Evolutionary conservation across 345 rosid species (phyloP).

Genomic region (Gossypium turneri): DNA sequence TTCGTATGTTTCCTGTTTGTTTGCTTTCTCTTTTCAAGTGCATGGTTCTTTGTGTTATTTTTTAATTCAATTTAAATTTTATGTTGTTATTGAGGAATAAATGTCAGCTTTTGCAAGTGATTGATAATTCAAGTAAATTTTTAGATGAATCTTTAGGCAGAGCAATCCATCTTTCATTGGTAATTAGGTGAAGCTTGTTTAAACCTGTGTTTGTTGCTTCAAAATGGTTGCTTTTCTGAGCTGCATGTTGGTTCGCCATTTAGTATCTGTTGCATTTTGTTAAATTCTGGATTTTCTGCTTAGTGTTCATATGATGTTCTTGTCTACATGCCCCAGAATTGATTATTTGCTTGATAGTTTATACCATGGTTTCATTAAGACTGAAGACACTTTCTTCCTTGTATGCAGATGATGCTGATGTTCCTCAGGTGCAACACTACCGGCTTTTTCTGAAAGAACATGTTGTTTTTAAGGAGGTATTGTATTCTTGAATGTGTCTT

Average conservation of each 20-base stretch:
- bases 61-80: not conserved
- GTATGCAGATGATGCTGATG: slow-evolving; percentile 73
- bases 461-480: slow-evolving; percentile 86
- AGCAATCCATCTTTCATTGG: not conserved
- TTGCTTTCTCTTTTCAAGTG: not conserved
- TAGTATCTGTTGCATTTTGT: not conserved
- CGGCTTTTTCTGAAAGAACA: slow-evolving; percentile 68
- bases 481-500: not conserved
- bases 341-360: not conserved
- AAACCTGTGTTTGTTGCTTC: not conserved
- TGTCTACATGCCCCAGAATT: not conserved
- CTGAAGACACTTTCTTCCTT: not conserved
- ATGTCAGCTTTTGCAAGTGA: not conserved
- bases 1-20: not conserved
- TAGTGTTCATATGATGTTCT: not conserved
- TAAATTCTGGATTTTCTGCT: not conserved
- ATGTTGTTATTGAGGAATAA: not conserved
- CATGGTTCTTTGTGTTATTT: not conserved
- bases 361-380: not conserved
- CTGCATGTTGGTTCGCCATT: not conserved
- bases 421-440: slow-evolving; percentile 54
- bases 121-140: not conserved
- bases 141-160: not conserved
- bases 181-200: not conserved
- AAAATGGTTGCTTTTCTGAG: not conserved